Evolutionary conservation across 1,139 yeast genomes (phyloP), one percentile per base, ranked within the genome.

Genomic region (Meyerozyma carpophila): DNA sequence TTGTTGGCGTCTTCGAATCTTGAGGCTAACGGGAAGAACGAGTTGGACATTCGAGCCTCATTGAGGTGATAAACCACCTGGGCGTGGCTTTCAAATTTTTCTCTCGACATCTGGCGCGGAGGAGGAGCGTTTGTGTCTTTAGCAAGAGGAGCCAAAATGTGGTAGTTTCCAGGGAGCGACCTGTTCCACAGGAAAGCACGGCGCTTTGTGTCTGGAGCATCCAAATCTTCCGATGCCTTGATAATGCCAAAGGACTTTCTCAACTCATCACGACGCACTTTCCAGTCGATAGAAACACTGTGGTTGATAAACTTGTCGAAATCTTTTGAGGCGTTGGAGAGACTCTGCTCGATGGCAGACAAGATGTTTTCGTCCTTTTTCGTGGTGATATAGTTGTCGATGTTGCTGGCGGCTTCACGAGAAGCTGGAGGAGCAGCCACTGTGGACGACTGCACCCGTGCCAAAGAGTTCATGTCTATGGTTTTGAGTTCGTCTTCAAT

Each of bases 281-380:
- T 80, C 97, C 98, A 93, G 61, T 90, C 96, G 43, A 86, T 71
- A 2, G 85, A 72, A 32, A 93, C 75, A 55, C 84, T 88, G 45
- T 82, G 79, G 52, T 77, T 82, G 48, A 91, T 81, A 59, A 81
- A 88, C 39, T 65, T 69, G 61, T 91, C 97, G 62, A 91, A 93
- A 57, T 90, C 97, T 43, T 75, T 74, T 2, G 95, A 84, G 1
- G 96, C 91, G 24, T 81, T 68, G 2, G 78, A 67, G 49, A 90
- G 73, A 0, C 93, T 79, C 55, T 83, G 91, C 57, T 90, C 97
- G 54, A 93, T 89, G 2, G 96, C 84, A 25, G 85, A 75, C 42
- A 90, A 65, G 34, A 91, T 84, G 57, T 81, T 88, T 58, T 89
- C 95, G 49, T 89, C 95, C 57, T 88, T 87, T 55, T 84, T 84